Percentiles rank a stretch among this genome's conserved stretches.
Conservation (phyloP, 768 basidiomycete genomes). For the Holtermanniella nyarrowii region DNA sequence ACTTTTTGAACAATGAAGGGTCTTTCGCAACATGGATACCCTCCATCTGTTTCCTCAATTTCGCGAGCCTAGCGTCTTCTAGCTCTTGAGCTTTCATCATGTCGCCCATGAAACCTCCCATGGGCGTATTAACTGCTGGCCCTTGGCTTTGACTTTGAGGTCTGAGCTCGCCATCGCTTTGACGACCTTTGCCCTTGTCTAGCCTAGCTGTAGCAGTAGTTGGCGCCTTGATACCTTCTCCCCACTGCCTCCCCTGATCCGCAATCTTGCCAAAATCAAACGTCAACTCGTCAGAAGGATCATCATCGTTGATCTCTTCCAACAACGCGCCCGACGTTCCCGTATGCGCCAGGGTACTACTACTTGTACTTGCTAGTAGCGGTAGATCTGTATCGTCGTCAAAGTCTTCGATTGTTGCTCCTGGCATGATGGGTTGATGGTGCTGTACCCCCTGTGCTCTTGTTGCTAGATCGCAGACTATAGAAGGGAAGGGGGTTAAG, state of each 20-base stretch:
- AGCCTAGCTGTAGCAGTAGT: slow-evolving; percentile 3
- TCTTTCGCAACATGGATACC: slow-evolving; percentile 22
- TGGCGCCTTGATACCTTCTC: slow-evolving; percentile 16
- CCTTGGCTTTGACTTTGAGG: slow-evolving; percentile 9
- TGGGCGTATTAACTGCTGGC: no score
- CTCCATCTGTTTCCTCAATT: slow-evolving; percentile 33
- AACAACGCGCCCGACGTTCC: slow-evolving; percentile 66
- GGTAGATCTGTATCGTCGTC: slow-evolving; percentile 92
- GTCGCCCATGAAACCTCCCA: slow-evolving; percentile 42
- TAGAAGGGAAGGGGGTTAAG: no score
- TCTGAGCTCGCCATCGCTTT: slow-evolving; percentile 11
- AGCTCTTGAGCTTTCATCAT: slow-evolving; percentile 38
- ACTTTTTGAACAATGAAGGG: slow-evolving; percentile 32
- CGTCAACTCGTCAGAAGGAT: slow-evolving; percentile 47
- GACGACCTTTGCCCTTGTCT: slow-evolving; percentile 14
- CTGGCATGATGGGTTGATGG: slow-evolving; percentile 58
- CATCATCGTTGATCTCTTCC: slow-evolving; percentile 58
- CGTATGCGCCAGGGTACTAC: slow-evolving; percentile 51
- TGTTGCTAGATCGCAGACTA: no score
- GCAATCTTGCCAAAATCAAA: slow-evolving; percentile 13
- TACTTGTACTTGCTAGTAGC: slow-evolving; percentile 59
- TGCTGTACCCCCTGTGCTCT: no score
- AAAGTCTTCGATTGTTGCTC: slow-evolving; percentile 58
- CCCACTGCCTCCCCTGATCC: slow-evolving; percentile 31
- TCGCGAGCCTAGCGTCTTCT: slow-evolving; percentile 32